A percentile compares a stretch with the other conserved stretches of the same genome.
Conservation (phyloP, 1,139 yeast genomes). For the Debaryomyces subglobosus region DNA sequence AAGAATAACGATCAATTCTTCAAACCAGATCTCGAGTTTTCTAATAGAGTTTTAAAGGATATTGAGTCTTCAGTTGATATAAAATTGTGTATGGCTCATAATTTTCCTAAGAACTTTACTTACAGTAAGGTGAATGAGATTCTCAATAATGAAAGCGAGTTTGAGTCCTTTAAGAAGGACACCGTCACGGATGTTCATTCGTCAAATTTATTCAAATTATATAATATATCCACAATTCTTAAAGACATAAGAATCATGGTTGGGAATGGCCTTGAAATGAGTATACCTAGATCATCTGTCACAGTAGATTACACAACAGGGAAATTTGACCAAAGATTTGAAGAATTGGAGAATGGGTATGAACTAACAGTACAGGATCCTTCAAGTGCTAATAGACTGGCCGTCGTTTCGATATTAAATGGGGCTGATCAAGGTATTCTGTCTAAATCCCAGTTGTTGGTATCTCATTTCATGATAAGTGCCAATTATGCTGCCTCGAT, state of each 20-base stretch:
- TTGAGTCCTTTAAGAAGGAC: slow-evolving; percentile 10
- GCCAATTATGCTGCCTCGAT: slow-evolving; percentile 69
- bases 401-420: slow-evolving; percentile 16
- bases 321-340: slow-evolving; percentile 1
- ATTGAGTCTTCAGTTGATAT: slow-evolving; percentile 19
- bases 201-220: slow-evolving; percentile 32
- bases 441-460: slow-evolving; percentile 57
- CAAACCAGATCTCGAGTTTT: slow-evolving; percentile 20
- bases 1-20: slow-evolving; percentile 18
- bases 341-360: slow-evolving; percentile 18
- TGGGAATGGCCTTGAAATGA: slow-evolving; percentile 23
- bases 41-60: slow-evolving; percentile 18
- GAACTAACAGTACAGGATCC: slow-evolving; percentile 14
- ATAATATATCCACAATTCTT: slow-evolving; percentile 31
- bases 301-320: slow-evolving; percentile 14
- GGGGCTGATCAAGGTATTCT: slow-evolving; percentile 21
- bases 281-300: slow-evolving; percentile 19
- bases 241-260: slow-evolving; percentile 24
- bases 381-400: slow-evolving; percentile 6
- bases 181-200: slow-evolving; percentile 21
- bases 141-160: slow-evolving; percentile 21
- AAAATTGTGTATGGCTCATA: slow-evolving; percentile 26
- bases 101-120: slow-evolving; percentile 42
- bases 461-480: slow-evolving; percentile 80
- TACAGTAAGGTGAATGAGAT: slow-evolving; percentile 39